A percentile compares a stretch with the other conserved stretches of the same genome.
phyloP scores from a whole-genome alignment of 2,329 filamentous ascomycete species.

The Juglanconis sp. region DNA sequence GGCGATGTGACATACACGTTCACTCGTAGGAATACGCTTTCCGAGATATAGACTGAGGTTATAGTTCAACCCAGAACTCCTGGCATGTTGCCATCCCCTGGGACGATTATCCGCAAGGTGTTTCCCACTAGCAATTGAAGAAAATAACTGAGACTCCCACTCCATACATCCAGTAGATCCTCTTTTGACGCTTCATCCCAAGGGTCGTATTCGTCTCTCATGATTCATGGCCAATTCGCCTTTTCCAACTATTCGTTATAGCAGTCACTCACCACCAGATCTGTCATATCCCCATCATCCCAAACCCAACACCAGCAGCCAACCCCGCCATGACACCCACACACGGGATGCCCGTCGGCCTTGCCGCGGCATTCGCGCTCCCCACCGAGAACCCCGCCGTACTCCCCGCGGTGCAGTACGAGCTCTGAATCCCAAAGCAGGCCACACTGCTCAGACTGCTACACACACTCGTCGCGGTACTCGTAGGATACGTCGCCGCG shows the following conservation, averaged over 20 bases:
- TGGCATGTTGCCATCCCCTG: no score
- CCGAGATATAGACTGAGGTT: no score
- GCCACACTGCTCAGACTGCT: conserved; percentile 51
- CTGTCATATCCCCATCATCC: conserved; percentile 15
- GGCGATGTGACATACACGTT: no score
- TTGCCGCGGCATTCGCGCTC: conserved; percentile 23
- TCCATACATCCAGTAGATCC: no score
- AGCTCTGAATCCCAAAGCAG: conserved; percentile 42
- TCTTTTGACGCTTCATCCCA: no score
- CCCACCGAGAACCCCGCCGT: conserved; percentile 27
- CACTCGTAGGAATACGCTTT: no score
- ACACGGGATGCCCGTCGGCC: conserved; percentile 23
- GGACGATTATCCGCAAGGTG: no score
- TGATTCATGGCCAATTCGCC: neutral
- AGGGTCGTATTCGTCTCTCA: no score
- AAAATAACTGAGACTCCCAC: no score
- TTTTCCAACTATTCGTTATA: neutral
- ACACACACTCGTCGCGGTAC: conserved; percentile 51
- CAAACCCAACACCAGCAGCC: conserved; percentile 20
- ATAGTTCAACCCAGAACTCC: no score
- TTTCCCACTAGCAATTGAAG: no score
- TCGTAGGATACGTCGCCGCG: conserved; percentile 37
- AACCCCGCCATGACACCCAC: conserved; percentile 24
- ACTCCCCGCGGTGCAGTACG: conserved; percentile 35
- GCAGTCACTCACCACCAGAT: no score